Conservation (phyloP, 1,139 yeast genomes). For the Saccharomyces hybrid region DNA sequence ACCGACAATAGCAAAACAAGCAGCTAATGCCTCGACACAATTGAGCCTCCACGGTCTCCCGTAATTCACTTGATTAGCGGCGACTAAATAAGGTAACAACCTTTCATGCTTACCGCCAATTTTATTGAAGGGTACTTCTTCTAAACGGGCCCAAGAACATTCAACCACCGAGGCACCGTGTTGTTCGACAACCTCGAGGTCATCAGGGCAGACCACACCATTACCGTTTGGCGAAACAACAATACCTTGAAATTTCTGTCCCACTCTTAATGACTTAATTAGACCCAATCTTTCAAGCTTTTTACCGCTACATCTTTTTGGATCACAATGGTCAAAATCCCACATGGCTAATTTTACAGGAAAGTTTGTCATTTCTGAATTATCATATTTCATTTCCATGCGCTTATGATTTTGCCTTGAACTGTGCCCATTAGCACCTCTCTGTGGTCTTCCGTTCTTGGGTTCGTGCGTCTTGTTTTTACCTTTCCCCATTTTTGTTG, state of each 20-base stretch:
- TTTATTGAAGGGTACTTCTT: slow-evolving; percentile 38
- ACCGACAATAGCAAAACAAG: slow-evolving; percentile 93
- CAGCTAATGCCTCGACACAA: slow-evolving; percentile 96
- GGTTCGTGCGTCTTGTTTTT: slow-evolving; percentile 51
- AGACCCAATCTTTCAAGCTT: slow-evolving; percentile 83
- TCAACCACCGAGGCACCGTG: slow-evolving; percentile 95
- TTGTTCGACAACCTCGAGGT: slow-evolving; percentile 64
- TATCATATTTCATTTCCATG: slow-evolving; percentile 31
- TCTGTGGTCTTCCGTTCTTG: slow-evolving; percentile 29
- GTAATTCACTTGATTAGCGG: slow-evolving; percentile 94
- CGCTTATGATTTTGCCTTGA: slow-evolving; percentile 47
- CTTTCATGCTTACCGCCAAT: slow-evolving; percentile 88
- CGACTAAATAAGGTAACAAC: slow-evolving; percentile 82
- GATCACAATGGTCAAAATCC: slow-evolving; percentile 98
- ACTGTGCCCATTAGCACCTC: slow-evolving; percentile 53
- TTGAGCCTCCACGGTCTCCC: slow-evolving; percentile 95
- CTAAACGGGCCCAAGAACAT: slow-evolving; percentile 96
- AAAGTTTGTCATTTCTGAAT: slow-evolving; percentile 40
- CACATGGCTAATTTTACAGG: slow-evolving; percentile 80
- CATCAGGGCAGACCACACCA: slow-evolving; percentile 86
- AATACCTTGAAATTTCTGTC: slow-evolving; percentile 85
- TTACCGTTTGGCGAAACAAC: slow-evolving; percentile 93
- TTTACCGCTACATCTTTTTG: slow-evolving; percentile 95
- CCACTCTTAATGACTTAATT: slow-evolving; percentile 69
- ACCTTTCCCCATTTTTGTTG: slow-evolving; percentile 32